Evolutionary conservation across 805 yeast genomes (phyloP), one percentile per base, ranked within the genome.

Genomic region (Yamadazyma takamatsuzukensis): DNA sequence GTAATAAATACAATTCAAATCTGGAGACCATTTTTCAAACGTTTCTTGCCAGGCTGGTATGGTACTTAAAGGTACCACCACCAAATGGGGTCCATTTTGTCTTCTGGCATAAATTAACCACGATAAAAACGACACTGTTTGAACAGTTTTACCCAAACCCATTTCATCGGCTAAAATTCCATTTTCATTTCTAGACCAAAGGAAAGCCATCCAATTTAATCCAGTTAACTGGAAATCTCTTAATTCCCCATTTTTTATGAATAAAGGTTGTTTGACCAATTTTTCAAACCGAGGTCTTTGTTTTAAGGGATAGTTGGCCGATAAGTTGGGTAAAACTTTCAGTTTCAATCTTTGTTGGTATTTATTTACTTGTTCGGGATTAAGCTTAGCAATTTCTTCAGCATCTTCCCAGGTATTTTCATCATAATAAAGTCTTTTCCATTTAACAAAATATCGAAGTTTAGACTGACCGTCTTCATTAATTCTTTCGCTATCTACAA

Each of bases 41-140:
- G 98, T 93, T 54, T 93, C 98, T 63, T 93, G 97, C 99, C 99
- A 93, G 0, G 98, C 95, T 3, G 97, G 96, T 34, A 93, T 79
- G 0, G 99, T 93, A 2, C 96, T 84, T 36, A 93, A 65, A 1
- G 99, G 99, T 6, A 93, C 98, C 18, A 93, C 98, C 13, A 93
- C 93, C 27, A 93, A 54, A 58, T 90, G 97, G 2, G 99, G 98
- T 6, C 99, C 99, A 59, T 89, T 85, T 54, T 93, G 98, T 59
- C 96, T 77, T 56, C 98, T 78, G 4, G 97, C 94, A 57, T 83
- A 93, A 24, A 93, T 78, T 31, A 93, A 72, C 97, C 98, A 93
- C 28, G 96, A 83, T 43, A 93, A 67, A 52, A 93, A 93, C 2
- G 96, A 75, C 10, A 93, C 96, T 0, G 97, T 93, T 61, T 93